Evolutionary conservation across 306 rosid species (phyloP).

Genomic region (Vigna nakashimae): DNA sequence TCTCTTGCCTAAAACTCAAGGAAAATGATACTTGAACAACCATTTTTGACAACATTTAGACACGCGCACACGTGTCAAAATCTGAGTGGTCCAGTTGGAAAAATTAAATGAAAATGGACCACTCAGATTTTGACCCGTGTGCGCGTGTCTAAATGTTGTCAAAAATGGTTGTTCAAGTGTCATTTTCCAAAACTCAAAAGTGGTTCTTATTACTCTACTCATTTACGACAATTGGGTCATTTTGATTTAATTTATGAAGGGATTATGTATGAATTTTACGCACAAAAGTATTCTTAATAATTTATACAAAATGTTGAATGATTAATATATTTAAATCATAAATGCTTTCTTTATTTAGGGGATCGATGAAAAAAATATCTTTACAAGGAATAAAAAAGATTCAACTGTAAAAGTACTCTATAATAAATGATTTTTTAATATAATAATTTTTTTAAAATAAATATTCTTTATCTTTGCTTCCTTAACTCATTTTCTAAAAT

Average conservation of each 20-base stretch:
- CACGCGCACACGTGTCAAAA: too few species aligned
- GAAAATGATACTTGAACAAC: too few species aligned
- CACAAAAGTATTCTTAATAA: neutral
- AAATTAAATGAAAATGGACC: too few species aligned
- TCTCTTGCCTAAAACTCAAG: neutral
- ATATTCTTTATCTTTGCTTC: neutral
- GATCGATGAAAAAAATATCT: neutral
- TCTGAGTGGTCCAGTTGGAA: too few species aligned
- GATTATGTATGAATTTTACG: neutral
- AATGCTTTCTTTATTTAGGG: neutral
- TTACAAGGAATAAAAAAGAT: neutral
- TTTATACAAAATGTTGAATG: neutral
- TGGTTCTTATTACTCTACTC: neutral
- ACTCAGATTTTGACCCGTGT: too few species aligned
- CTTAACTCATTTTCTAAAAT: neutral
- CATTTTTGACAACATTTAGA: too few species aligned
- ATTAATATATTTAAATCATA: neutral
- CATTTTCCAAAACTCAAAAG: neutral
- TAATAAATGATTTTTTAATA: neutral
- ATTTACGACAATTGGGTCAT: neutral
- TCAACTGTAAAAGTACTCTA: neutral
- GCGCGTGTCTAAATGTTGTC: too few species aligned
- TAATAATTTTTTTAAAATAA: neutral
- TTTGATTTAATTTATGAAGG: neutral
- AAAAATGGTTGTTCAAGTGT: too few species aligned